These are phyloP conservation scores for Aspergillus sp. DNA, from an alignment of 2,329 filamentous ascomycete genomes.

Conservation along the genomic window DNA sequence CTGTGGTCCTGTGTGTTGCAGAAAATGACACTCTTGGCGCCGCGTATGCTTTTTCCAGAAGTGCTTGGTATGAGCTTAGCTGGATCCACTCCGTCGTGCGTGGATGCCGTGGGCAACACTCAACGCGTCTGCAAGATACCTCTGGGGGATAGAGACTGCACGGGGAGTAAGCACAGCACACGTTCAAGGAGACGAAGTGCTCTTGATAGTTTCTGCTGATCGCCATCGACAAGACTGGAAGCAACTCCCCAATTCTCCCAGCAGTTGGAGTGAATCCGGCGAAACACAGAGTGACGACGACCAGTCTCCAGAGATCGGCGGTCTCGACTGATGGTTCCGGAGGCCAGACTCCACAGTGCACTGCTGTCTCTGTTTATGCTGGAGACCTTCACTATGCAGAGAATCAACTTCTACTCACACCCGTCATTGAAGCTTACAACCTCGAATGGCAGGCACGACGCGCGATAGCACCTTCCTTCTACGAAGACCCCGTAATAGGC, in stretches of 20 bases:
- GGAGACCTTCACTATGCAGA: too few relatives aligned
- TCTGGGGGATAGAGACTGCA: neutral
- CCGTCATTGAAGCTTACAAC: neutral
- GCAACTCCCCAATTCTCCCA: neutral
- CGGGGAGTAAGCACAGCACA: neutral
- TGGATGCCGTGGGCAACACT: neutral
- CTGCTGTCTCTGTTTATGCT: too few relatives aligned
- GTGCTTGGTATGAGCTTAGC: conserved; percentile 17
- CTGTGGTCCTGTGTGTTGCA: neutral
- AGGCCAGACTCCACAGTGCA: neutral
- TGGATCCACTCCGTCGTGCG: neutral
- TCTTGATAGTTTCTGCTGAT: neutral
- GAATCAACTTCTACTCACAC: neutral
- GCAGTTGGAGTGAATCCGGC: too few relatives aligned
- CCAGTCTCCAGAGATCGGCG: conserved; percentile 1
- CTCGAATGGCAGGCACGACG: neutral
- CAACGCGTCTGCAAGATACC: neutral
- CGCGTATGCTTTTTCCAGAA: conserved; percentile 9
- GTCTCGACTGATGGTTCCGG: neutral
- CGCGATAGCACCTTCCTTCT: neutral
- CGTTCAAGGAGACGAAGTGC: too few relatives aligned
- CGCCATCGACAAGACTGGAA: neutral
- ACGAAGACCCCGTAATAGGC: neutral
- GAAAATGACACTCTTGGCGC: conserved; percentile 5
- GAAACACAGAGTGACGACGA: neutral